These are phyloP conservation scores for Retiboletus flavoniger DNA, from an alignment of 1,284 basidiomycete genomes.

Conservation along the genomic window DNA sequence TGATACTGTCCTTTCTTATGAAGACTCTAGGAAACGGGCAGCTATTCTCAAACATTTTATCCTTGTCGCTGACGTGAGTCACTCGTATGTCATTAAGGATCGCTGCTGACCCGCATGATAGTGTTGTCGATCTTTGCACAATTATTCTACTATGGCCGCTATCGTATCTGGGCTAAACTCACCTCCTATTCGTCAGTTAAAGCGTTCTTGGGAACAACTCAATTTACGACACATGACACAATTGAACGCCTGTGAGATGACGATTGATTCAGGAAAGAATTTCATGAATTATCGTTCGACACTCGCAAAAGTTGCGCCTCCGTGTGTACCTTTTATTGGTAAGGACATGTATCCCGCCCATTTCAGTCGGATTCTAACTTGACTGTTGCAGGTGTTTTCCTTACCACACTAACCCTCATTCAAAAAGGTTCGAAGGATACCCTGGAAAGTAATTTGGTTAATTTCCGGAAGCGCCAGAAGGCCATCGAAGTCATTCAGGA, in stretches of 20 bases:
- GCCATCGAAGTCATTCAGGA: slow-evolving; percentile 94
- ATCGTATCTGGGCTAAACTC: slow-evolving; percentile 95
- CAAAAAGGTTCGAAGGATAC: slow-evolving; percentile 97
- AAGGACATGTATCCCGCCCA: too few relatives aligned
- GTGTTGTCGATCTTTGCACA: slow-evolving; percentile 89
- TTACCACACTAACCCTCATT: slow-evolving; percentile 95
- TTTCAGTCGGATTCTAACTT: slow-evolving; percentile 7
- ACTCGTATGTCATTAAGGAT: not conserved
- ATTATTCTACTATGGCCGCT: slow-evolving; percentile 95
- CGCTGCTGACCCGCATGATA: slow-evolving; percentile 33
- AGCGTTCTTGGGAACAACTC: slow-evolving; percentile 94
- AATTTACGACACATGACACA: slow-evolving; percentile 69
- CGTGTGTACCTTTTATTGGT: slow-evolving; percentile 98
- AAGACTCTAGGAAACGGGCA: slow-evolving; percentile 85
- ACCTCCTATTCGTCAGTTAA: slow-evolving; percentile 88
- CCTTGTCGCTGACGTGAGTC: slow-evolving; percentile 85
- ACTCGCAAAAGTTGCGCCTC: slow-evolving; percentile 84
- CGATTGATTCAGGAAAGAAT: slow-evolving; percentile 88
- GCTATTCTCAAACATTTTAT: slow-evolving; percentile 89
- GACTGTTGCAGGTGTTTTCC: slow-evolving; percentile 75
- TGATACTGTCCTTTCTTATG: slow-evolving; percentile 81
- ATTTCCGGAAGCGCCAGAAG: slow-evolving; percentile 94
- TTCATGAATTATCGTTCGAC: slow-evolving; percentile 90
- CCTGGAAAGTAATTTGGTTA: slow-evolving; percentile 79
- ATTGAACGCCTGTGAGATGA: slow-evolving; percentile 72